Conservation (phyloP, 352 stramenopile species). For the Peronosclerospora sorghi region DNA sequence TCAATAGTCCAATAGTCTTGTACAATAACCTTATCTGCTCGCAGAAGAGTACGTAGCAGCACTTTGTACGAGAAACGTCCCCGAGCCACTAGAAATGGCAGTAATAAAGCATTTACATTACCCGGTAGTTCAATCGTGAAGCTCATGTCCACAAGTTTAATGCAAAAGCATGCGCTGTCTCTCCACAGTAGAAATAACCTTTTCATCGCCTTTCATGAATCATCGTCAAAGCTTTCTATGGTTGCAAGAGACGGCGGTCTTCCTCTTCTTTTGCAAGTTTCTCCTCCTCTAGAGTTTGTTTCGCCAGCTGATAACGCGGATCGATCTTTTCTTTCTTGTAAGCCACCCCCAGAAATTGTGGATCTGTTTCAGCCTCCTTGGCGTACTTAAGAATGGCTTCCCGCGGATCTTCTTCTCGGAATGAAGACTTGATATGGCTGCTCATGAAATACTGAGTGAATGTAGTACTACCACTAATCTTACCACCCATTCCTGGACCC, state of each 20-base stretch:
- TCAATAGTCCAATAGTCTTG: background rate
- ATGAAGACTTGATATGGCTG: constrained; percentile 76
- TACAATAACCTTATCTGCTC: background rate
- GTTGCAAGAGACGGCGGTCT: constrained; percentile 51
- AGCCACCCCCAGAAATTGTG: constrained; percentile 51
- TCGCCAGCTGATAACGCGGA: constrained; percentile 54
- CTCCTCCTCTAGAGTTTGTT: constrained; percentile 74
- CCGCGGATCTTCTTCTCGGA: constrained; percentile 76
- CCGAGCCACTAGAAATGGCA: too few relatives aligned
- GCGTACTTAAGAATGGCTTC: constrained; percentile 83
- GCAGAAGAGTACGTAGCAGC: too few relatives aligned
- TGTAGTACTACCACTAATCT: constrained; percentile 67
- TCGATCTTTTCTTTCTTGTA: constrained; percentile 66
- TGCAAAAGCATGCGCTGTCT: too few relatives aligned
- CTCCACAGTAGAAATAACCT: too few relatives aligned
- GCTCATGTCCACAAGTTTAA: background rate
- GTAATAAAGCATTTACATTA: too few relatives aligned
- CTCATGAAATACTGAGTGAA: constrained; percentile 86
- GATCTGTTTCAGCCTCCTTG: constrained; percentile 55
- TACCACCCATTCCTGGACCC: constrained; percentile 62
- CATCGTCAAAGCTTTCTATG: constrained; percentile 18
- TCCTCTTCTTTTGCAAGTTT: constrained; percentile 69
- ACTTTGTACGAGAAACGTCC: constrained; percentile 1
- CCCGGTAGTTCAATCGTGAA: too few relatives aligned
- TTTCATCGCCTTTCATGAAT: too few relatives aligned